Evolutionary conservation across 768 basidiomycete species (phyloP).

Genomic region (Pleurotus sapidus): DNA sequence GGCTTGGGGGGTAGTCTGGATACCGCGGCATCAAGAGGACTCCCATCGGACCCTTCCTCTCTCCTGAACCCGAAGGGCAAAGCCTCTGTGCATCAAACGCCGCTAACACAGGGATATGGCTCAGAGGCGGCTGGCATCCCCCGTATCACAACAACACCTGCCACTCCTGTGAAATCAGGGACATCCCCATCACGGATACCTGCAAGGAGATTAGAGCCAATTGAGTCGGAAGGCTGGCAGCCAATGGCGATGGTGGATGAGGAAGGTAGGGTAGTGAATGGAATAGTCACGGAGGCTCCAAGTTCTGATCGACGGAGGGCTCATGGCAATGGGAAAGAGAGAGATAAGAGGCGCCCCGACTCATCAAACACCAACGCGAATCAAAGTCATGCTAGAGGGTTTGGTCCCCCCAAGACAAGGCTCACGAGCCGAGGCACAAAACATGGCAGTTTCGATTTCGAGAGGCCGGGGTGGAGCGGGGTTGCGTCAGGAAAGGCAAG

Average conservation of each 20-base stretch:
- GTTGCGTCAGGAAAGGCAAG: slow-evolving; percentile 45
- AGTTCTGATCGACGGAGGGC: not conserved
- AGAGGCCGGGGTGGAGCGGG: slow-evolving; percentile 53
- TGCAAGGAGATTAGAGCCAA: slow-evolving; percentile 24
- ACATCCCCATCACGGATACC: slow-evolving; percentile 10
- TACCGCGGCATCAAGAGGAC: not conserved
- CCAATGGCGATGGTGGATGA: slow-evolving; percentile 36
- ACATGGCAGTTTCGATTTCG: slow-evolving; percentile 77
- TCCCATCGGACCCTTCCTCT: not conserved
- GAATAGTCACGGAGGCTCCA: not conserved
- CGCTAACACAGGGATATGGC: slow-evolving; percentile 15
- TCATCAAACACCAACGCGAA: not conserved
- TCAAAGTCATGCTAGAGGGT: not conserved
- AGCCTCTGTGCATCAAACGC: not conserved
- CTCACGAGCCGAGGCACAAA: slow-evolving; percentile 41
- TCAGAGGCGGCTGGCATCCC: slow-evolving; percentile 14
- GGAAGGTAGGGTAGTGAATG: slow-evolving; percentile 19
- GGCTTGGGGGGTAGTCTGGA: slow-evolving; percentile 2
- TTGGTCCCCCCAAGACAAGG: not conserved
- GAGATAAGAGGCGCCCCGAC: not conserved
- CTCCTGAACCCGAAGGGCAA: not conserved
- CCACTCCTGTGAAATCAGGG: slow-evolving; percentile 24
- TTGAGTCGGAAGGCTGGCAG: slow-evolving; percentile 35
- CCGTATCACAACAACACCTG: slow-evolving; percentile 29
- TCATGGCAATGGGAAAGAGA: not conserved